Conservation (phyloP, 1,139 yeast species). For the Debaryomycetaceae sp. region DNA sequence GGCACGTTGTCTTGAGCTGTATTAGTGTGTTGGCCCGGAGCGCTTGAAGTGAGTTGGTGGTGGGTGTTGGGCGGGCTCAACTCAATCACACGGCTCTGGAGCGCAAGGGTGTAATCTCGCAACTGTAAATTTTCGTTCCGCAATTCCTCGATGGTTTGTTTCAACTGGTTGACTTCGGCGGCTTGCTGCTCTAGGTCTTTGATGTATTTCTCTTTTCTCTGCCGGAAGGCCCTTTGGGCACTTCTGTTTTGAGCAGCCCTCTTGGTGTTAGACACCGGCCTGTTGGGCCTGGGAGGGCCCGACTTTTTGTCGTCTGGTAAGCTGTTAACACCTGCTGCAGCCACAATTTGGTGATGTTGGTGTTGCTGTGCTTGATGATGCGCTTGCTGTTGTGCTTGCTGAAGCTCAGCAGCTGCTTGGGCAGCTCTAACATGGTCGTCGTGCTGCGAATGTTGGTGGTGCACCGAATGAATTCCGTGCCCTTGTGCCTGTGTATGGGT, state of each 20-base stretch:
- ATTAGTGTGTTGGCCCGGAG: constrained; percentile 5
- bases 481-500: constrained; percentile 3
- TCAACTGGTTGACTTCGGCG: constrained; percentile 54
- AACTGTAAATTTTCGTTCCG: constrained; percentile 68
- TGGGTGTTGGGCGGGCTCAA: constrained; percentile 17
- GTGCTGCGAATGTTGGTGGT: constrained; percentile 10
- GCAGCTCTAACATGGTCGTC: constrained; percentile 12
- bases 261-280: constrained; percentile 61
- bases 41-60: constrained; percentile 6
- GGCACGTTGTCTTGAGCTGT: constrained; percentile 10
- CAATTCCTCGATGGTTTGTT: constrained; percentile 60
- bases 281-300: constrained; percentile 7
- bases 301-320: constrained; percentile 9
- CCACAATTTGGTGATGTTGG: constrained; percentile 10
- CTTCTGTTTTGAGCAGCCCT: constrained; percentile 87
- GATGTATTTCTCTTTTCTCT: constrained; percentile 72
- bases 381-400: constrained; percentile 9
- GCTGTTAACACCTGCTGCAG: constrained; percentile 9
- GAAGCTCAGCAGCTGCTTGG: constrained; percentile 12
- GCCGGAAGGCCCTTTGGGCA: constrained; percentile 86
- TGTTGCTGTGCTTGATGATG: constrained; percentile 10
- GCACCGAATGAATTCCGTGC: constrained; percentile 5
- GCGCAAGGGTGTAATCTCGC: constrained; percentile 66
- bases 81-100: constrained; percentile 66
- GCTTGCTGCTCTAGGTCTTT: constrained; percentile 74